phyloP scores from a whole-genome alignment of 1,284 basidiomycete species.

The Pascua sp. region DNA sequence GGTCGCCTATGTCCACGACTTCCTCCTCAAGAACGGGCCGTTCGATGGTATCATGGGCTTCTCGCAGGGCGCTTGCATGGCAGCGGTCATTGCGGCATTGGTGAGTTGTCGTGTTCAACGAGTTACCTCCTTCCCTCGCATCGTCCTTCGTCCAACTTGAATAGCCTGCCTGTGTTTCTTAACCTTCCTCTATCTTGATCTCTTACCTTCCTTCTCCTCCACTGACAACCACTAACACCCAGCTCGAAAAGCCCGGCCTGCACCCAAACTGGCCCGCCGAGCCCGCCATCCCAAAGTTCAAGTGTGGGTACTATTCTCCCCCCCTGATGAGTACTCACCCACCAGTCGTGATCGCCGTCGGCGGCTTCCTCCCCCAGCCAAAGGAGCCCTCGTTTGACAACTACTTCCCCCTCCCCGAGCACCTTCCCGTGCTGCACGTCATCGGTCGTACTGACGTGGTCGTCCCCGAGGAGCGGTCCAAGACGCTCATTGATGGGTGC shows the following conservation, averaged over 20 bases:
- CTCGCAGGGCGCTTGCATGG: constrained; percentile 79
- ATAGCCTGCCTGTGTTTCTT: too few species aligned
- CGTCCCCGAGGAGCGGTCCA: constrained; percentile 67
- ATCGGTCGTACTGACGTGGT: constrained; percentile 76
- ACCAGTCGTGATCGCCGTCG: constrained; percentile 57
- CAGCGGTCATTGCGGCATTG: constrained; percentile 67
- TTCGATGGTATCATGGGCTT: constrained; percentile 74
- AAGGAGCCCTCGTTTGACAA: constrained; percentile 52
- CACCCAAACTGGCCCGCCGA: constrained; percentile 62
- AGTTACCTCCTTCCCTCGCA: too few species aligned
- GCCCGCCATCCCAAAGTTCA: constrained; percentile 66
- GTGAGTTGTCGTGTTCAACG: constrained; percentile 50
- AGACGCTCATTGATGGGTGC: constrained; percentile 61
- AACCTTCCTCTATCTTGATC: neutral
- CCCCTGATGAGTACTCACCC: constrained; percentile 57
- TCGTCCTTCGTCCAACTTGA: too few species aligned
- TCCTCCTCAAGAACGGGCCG: constrained; percentile 47
- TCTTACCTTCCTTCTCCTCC: neutral
- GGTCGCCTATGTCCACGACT: constrained; percentile 50
- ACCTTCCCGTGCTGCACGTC: constrained; percentile 74
- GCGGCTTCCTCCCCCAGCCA: constrained; percentile 43
- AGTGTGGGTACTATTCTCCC: constrained; percentile 47
- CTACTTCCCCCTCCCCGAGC: constrained; percentile 46
- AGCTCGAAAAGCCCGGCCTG: constrained; percentile 58
- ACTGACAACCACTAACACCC: constrained; percentile 2